Evolutionary conservation across 179 eudicot species (phyloP), one percentile per base, ranked within the genome.

Genomic region (Sideroxylon spinosum): DNA sequence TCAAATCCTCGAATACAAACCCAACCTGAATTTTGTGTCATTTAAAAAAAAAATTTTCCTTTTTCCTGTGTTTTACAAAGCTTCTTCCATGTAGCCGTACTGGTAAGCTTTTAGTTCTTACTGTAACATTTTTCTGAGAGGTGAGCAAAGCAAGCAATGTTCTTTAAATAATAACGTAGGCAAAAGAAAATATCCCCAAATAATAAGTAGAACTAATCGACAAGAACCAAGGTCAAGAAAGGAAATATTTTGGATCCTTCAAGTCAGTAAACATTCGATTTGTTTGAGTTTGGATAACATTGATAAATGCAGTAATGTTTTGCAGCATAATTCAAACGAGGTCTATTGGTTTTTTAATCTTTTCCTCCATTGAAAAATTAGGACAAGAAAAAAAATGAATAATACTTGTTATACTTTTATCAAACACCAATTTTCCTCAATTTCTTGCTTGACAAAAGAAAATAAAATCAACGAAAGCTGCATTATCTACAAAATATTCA

Each of bases 371-470:
- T 19, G 28, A 67, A 67, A 55, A 53, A 29, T 6, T 50, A 26
- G 25, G 60, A 52, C 10, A 50, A 29, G 60, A 28, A 49, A 62
- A 20, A 55, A 32, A 6, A 12, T 2, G 32, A 68, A 68, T 13
- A 6, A 76, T 23, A 17, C 26, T 44, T 56, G 37, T 37, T 73
- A 56, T 3, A 46, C 2, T 10, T n/a, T 6, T 0, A 19, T 7
- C 2, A 28, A 28, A 4, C 28, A 37, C 44, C 44, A 37, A 37
- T 28, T 55, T 3, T 57, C 44, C 29, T 55, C 29, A 57, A 29
- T 57, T 74, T 73, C n/a, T 57, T 57, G 37, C 8, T 60, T 75
- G 17, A 70, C 22, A 75, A 44, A 44, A 49, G 28, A 44, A 46
- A 0, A 17, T 57, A 22, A 46, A 75, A 75, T 46, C 6, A 12